Conservation (phyloP, 306 rosid genomes). For the Oemleria cerasiformis region DNA sequence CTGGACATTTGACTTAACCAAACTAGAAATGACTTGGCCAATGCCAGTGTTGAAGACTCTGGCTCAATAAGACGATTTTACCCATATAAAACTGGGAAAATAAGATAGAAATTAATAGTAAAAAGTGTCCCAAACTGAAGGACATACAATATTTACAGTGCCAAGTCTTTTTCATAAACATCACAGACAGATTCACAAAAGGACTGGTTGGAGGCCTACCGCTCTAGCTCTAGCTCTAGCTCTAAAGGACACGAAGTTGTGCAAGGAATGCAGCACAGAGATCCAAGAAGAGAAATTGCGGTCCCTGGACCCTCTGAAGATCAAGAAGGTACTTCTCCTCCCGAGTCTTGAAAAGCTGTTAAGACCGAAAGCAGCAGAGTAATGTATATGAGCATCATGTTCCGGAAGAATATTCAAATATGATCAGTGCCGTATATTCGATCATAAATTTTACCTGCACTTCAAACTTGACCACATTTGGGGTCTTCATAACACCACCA, state of each 20-base stretch:
- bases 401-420: not conserved
- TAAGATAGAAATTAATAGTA: conserved; percentile 5
- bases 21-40: conserved; percentile 24
- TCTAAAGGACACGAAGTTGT: conserved; percentile 68
- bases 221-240: conserved; percentile 24
- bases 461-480: conserved; percentile 88
- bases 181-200: conserved; percentile 22
- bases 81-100: conserved; percentile 43
- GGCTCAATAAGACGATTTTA: conserved; percentile 34
- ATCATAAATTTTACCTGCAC: conserved; percentile 58
- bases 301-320: conserved; percentile 89
- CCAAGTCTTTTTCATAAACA: conserved; percentile 36
- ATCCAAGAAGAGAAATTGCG: conserved; percentile 90
- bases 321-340: conserved; percentile 93
- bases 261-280: conserved; percentile 94
- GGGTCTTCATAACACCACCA: conserved; percentile 36
- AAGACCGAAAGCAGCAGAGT: conserved; percentile 9
- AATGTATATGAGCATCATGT: conserved; percentile 6
- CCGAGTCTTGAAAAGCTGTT: conserved; percentile 78
- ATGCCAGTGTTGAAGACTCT: conserved; percentile 17
- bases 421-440: not conserved
- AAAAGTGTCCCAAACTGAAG: conserved; percentile 18
- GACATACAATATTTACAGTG: conserved; percentile 41
- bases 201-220: conserved; percentile 24
- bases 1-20: conserved; percentile 18